Evolutionary conservation across 345 rosid genomes (phyloP), one percentile per base, ranked within the genome.

Genomic region (Clausena lansium): DNA sequence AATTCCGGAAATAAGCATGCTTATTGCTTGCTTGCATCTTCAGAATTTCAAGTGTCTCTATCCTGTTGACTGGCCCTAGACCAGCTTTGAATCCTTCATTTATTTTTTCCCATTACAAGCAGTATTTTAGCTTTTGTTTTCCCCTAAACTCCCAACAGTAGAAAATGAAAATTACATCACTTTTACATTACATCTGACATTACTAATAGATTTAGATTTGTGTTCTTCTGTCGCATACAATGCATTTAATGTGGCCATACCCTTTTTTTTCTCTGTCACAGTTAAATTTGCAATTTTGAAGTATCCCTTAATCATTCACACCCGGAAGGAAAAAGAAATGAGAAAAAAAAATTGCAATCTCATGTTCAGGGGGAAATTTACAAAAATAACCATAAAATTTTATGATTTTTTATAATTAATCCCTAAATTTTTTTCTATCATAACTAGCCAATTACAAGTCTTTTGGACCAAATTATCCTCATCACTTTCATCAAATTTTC

Each of bases 31-130:
- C 57, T 15, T 52, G 20, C 55, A 41, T 14, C 74, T 61, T 30
- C 72, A 39, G 50, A 54, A 15, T 67, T 33, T 17, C 33, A 57
- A n/a, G 71, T 6, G 68, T 50, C 60, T 63, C 22, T 41, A 15
- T 76, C 74, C 39, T 50, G 66, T 61, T 60, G 73, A 60, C 76
- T n/a, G 35, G 9, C 24, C 24, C 57, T 59, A 13, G 52, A 73
- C 54, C n/a, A 28, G 39, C 68, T 5, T 27, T 28, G 15, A 69
- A 38, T 17, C 25, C 15, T 36, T 38, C 8, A 25, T 19, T 15
- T 22, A 20, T 19, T 9, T 58, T 58, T 19, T 74, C 54, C 58
- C 69, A 22, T 64, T 11, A n/a, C 27, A 63, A 25, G 41, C 45
- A 75, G 7, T 47, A 25, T 10, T 41, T 50, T 57, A 32, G 62